Evolutionary conservation across 306 rosid genomes (phyloP).

Genomic region (Rosa chinensis): DNA sequence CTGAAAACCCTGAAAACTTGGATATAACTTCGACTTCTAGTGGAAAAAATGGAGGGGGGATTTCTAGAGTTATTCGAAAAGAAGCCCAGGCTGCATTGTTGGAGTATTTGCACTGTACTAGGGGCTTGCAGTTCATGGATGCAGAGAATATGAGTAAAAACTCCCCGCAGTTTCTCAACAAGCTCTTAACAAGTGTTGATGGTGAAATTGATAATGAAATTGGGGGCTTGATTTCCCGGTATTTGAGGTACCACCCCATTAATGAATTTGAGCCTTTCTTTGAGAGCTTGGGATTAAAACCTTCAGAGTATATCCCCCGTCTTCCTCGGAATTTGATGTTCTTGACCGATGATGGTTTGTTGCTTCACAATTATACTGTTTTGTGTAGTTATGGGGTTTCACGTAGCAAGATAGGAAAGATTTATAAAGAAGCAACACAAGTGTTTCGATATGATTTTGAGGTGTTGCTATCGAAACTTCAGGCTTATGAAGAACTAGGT

Average conservation of each 20-base stretch:
- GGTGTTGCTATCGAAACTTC: slow-evolving; percentile 55
- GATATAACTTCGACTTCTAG: background rate
- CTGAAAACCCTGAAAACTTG: background rate
- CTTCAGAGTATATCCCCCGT: slow-evolving; percentile 51
- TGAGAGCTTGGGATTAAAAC: slow-evolving; percentile 75
- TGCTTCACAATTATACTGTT: slow-evolving; percentile 57
- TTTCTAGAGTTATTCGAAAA: slow-evolving; percentile 24
- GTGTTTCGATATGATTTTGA: slow-evolving; percentile 44
- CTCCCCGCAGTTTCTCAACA: slow-evolving; percentile 54
- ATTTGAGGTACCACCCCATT: slow-evolving; percentile 70
- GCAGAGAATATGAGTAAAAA: slow-evolving; percentile 80
- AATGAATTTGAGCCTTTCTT: slow-evolving; percentile 88
- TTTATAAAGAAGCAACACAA: slow-evolving; percentile 47
- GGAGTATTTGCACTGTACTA: slow-evolving; percentile 72
- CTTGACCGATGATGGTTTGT: slow-evolving; percentile 48
- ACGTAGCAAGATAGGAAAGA: slow-evolving; percentile 55
- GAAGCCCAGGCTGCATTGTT: slow-evolving; percentile 69
- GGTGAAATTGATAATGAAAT: slow-evolving; percentile 16
- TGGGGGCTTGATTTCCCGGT: slow-evolving; percentile 42
- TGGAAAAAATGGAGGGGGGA: slow-evolving; percentile 6
- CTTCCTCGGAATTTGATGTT: slow-evolving; percentile 64
- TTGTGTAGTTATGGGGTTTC: slow-evolving; percentile 65
- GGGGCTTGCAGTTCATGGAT: slow-evolving; percentile 58
- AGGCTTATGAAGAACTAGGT: slow-evolving; percentile 54
- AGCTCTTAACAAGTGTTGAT: slow-evolving; percentile 42